phyloP scores from a whole-genome alignment of 768 basidiomycete genomes.

The Russula ochroleuca region DNA sequence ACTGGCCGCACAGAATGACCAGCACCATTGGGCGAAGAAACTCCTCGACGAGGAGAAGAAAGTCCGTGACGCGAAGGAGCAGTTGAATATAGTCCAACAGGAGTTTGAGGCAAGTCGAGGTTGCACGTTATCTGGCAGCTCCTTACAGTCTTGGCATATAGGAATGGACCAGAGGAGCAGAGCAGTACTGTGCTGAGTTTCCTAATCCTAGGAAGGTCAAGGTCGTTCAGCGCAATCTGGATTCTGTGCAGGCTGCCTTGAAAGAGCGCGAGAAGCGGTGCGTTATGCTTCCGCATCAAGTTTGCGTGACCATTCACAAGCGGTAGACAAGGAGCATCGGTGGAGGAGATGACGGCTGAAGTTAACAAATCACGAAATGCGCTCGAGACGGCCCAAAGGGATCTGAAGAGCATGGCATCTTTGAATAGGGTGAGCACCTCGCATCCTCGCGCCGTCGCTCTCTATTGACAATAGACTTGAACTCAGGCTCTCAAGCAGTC shows the following conservation, averaged over 20 bases:
- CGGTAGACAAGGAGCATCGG: slow-evolving; percentile 64
- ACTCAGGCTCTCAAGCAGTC: slow-evolving; percentile 63
- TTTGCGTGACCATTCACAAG: slow-evolving; percentile 7
- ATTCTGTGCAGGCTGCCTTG: slow-evolving; percentile 60
- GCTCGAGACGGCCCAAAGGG: slow-evolving; percentile 55
- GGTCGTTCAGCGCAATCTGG: slow-evolving; percentile 55
- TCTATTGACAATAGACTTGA: background rate
- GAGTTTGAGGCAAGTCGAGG: slow-evolving; percentile 58
- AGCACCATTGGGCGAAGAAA: slow-evolving; percentile 50
- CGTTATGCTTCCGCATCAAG: slow-evolving; percentile 24
- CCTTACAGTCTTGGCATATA: slow-evolving; percentile 30
- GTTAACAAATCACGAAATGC: slow-evolving; percentile 59
- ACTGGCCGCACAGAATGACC: slow-evolving; percentile 46
- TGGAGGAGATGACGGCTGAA: slow-evolving; percentile 72
- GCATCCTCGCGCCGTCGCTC: background rate
- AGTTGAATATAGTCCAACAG: slow-evolving; percentile 48
- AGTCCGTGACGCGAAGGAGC: slow-evolving; percentile 44
- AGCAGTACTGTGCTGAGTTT: slow-evolving; percentile 54
- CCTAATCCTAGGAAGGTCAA: slow-evolving; percentile 54
- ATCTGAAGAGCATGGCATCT: slow-evolving; percentile 56
- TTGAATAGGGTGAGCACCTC: slow-evolving; percentile 58
- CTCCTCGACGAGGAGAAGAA: slow-evolving; percentile 46
- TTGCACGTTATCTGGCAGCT: background rate
- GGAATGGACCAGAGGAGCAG: slow-evolving; percentile 63
- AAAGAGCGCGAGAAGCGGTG: slow-evolving; percentile 63